Evolutionary conservation across 2,329 filamentous ascomycete genomes (phyloP), one percentile per base, ranked within the genome.

Genomic region (Cordyceps pruinosa): DNA sequence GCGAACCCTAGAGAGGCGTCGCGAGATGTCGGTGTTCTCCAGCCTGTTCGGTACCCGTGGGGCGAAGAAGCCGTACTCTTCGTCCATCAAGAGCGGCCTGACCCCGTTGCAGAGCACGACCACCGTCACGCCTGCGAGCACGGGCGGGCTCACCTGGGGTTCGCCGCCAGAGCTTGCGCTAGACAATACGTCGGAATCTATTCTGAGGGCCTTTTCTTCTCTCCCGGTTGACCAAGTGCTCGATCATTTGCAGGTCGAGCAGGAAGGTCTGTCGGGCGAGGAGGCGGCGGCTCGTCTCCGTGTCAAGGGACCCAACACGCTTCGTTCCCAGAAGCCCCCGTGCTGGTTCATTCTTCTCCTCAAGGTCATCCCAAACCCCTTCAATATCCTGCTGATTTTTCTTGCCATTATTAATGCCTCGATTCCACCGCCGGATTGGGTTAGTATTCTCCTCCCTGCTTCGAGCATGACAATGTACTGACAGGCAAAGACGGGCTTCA

Each of bases 301-400:
- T 19, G 56, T 61, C 55, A 61, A 62, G 47, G 65, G 65, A 30
- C 54, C 61, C 13, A 67, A 67, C 42, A 50, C 64, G 15, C 52
- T 67, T 28, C 61, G 61, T 5, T 65, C 64, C 44, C 64, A 65
- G 50, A 61, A 59, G 45, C 59, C 65, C 2, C 65, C 65, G 2
- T 66, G 64, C 17, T 66, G 64, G 64, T 61, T 65, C 45, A 56
- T 64, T 53, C 65, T 65, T 7, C 59, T 67, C 9, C 58, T 67
- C n/a, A 61, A 56, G 39, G 61, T 65, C 30, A 63, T 67, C 23
- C 65, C 64, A 0, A 67, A 67, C 42, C 63, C 65, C 0, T 67
- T 67, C 59, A 67, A 67, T 26, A 19, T 66, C 3, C 48, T 67
- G 47, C 59, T 67, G 25, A 54, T 61, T 8, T 60, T 62, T 52